Conservation (phyloP, 1,139 yeast genomes). For the Saccharomycopsis phalli region DNA sequence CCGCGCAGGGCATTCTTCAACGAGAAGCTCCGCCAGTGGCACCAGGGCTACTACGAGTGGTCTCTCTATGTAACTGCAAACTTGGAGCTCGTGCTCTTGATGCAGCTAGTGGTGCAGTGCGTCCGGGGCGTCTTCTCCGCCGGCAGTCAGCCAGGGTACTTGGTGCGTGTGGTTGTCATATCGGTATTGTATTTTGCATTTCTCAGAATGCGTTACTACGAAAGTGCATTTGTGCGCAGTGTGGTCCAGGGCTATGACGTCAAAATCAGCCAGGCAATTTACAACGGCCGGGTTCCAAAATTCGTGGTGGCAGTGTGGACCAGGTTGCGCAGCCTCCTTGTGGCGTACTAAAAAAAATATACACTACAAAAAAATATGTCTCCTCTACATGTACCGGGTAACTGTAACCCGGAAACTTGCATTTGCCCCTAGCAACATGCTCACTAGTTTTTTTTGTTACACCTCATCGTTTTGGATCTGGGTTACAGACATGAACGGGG, state of each 20-base stretch:
- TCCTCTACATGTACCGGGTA: background rate
- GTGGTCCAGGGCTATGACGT: slow-evolving; percentile 13
- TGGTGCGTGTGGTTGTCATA: background rate
- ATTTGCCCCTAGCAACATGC: background rate
- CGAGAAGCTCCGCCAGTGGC: no score
- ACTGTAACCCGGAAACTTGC: background rate
- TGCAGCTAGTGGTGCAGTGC: slow-evolving; percentile 8
- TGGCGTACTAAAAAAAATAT: no score
- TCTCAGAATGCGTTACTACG: slow-evolving; percentile 15
- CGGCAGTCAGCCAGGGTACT: background rate
- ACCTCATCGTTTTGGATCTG: background rate
- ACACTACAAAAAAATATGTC: background rate
- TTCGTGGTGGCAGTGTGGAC: slow-evolving; percentile 7
- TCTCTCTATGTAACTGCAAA: slow-evolving; percentile 18
- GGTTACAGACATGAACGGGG: slow-evolving; percentile 70
- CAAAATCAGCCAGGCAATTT: slow-evolving; percentile 13
- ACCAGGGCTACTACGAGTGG: slow-evolving; percentile 6
- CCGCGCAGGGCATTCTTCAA: background rate
- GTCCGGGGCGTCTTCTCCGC: slow-evolving; percentile 1
- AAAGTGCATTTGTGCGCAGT: slow-evolving; percentile 12
- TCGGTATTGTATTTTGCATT: slow-evolving; percentile 8
- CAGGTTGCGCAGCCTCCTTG: slow-evolving; percentile 2
- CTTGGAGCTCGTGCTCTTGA: slow-evolving; percentile 10
- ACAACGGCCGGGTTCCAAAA: slow-evolving; percentile 10
- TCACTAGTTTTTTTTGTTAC: background rate